Evolutionary conservation across 768 basidiomycete species (phyloP).

Genomic region (Tricholomella constricta): DNA sequence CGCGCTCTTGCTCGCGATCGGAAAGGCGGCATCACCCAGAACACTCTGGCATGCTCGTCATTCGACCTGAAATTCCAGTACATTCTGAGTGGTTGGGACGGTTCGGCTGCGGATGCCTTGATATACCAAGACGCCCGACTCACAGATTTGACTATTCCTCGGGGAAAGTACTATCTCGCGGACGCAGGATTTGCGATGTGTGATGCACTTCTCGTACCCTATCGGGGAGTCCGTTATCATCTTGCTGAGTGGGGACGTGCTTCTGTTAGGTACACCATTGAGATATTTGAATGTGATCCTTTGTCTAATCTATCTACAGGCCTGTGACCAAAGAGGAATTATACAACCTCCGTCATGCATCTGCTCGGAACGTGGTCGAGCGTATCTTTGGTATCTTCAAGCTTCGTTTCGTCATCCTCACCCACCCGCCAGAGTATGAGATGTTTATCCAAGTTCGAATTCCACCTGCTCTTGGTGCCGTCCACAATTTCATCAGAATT

Average conservation of each 20-base stretch:
- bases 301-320: too few relatives aligned
- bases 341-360: too few relatives aligned
- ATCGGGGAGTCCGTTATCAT: constrained; percentile 38
- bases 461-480: too few relatives aligned
- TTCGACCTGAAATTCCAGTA: constrained; percentile 26
- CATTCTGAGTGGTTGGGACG: background rate
- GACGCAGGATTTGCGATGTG: constrained; percentile 33
- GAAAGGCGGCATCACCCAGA: constrained; percentile 27
- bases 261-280: background rate
- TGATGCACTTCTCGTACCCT: constrained; percentile 33
- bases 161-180: constrained; percentile 34
- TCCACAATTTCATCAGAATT: too few relatives aligned
- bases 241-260: constrained; percentile 18
- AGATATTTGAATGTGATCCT: too few relatives aligned
- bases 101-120: background rate
- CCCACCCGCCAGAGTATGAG: too few relatives aligned
- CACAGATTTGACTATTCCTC: constrained; percentile 26
- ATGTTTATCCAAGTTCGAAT: too few relatives aligned
- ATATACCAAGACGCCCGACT: constrained; percentile 22
- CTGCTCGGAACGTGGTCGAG: too few relatives aligned
- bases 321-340: background rate
- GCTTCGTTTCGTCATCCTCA: too few relatives aligned
- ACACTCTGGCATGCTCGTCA: constrained; percentile 28
- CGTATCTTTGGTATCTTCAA: too few relatives aligned
- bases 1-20: constrained; percentile 5